Evolutionary conservation across 352 stramenopile species (phyloP), one percentile per base, ranked within the genome.

Genomic region (Albugo laibachii): DNA sequence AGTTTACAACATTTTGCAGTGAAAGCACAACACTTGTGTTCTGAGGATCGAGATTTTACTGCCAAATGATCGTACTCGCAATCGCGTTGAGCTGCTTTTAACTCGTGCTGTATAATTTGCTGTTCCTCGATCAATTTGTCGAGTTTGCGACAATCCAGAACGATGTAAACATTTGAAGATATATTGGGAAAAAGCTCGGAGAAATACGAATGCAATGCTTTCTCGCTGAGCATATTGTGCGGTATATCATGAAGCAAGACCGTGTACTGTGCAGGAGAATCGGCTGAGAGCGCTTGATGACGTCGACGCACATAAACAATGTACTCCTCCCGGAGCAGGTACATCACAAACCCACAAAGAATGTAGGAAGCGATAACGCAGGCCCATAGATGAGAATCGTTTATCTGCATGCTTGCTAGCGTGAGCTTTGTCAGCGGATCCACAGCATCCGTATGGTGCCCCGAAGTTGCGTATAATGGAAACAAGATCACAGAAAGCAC

Each of bases 221-320:
- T 54, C 13, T 57, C 59, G 3, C 64, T 80, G 36, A 73, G 65
- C 41, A 84, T 43, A 50, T 71, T 63, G 35, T 69, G 46, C 10
- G 76, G 73, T 0, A 88, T 51, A 41, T 88, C 70, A 36, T 72
- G 70, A 6, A 88, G 53, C n/a, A 88, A 55, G 19, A 88, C 61
- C 10, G 69, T 74, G 58, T 88, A 88, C 57, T 81, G 70, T 14
- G 69, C 56, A 19, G 70, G 59, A 35, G 81, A 69, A 39, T 63
- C 58, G 36, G 56, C 61, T 1, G 61, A 55, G 4, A 88, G 51
- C 19, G 82, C 53, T 50, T 78, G 48, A 54, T 88, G 76, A 11
- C 76, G 76, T 21, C 53, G 66, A 20, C 14, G 24, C 2, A 81
- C 56, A 48, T 88, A 88, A 36, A 72, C 27, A 47, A 61, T 56